Conservation (phyloP, 164 flowering plant species). For the Annona squamosa region DNA sequence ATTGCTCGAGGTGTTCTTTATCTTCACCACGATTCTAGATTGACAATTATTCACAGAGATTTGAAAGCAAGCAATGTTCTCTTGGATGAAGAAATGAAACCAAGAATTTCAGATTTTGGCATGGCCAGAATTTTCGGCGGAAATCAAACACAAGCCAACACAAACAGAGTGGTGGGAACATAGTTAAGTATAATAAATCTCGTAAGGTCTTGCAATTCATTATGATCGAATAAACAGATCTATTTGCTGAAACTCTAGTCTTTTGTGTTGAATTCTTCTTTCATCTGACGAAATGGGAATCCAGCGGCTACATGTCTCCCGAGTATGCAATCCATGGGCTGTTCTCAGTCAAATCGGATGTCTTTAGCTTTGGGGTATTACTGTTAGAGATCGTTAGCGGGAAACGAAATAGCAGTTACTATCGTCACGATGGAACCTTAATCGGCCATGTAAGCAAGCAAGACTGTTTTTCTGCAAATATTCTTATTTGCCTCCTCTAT, state of each 20-base stretch:
- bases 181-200: conserved; percentile 21
- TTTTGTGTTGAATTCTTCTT: neutral
- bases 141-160: conserved; percentile 20
- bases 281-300: neutral
- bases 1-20: conserved; percentile 49
- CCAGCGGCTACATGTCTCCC: neutral
- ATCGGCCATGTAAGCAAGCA: conserved; percentile 9
- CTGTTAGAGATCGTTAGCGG: conserved; percentile 19
- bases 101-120: conserved; percentile 48
- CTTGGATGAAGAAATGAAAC: conserved; percentile 36
- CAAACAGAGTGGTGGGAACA: conserved; percentile 28
- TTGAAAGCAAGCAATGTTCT: conserved; percentile 49
- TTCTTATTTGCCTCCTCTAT: neutral
- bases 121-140: conserved; percentile 30
- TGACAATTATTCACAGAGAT: conserved; percentile 47
- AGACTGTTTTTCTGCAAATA: neutral
- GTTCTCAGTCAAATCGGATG: neutral
- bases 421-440: conserved; percentile 1
- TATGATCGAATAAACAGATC: neutral
- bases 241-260: neutral
- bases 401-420: conserved; percentile 11
- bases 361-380: conserved; percentile 1
- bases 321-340: neutral
- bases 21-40: conserved; percentile 50
- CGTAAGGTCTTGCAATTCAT: neutral